A percentile compares a stretch with the other conserved stretches of the same genome.
Evolutionary conservation across 2,329 filamentous ascomycete genomes (phyloP).

Genomic region (Ceratocystis diversiconidia): DNA sequence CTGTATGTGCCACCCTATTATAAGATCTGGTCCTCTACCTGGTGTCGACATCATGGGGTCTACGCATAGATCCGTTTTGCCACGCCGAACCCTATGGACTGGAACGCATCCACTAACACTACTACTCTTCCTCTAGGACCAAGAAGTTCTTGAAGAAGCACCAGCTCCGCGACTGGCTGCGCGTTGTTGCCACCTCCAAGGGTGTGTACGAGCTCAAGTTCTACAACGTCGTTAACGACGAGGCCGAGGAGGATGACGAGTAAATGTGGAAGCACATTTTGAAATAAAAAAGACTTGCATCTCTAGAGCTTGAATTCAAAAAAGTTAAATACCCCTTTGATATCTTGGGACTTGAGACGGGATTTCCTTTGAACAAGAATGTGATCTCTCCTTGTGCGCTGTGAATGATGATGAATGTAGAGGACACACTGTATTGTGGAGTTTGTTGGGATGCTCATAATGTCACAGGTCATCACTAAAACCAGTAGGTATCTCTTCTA

Average conservation of each 20-base stretch:
- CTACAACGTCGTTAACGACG: slow-evolving; percentile 99
- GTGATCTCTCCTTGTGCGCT: neutral
- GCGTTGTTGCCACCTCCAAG: slow-evolving; percentile 93
- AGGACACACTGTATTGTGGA: neutral
- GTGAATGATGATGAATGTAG: too few relatives aligned
- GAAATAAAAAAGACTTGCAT: slow-evolving; percentile 11
- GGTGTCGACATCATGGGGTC: too few relatives aligned
- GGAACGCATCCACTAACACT: neutral
- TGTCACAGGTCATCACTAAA: neutral
- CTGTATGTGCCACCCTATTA: slow-evolving; percentile 48
- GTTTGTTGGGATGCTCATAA: neutral
- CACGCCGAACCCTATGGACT: neutral
- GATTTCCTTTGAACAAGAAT: too few relatives aligned
- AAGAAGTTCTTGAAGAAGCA: slow-evolving; percentile 99
- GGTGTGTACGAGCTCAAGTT: slow-evolving; percentile 99
- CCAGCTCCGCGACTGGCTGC: slow-evolving; percentile 99
- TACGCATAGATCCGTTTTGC: neutral
- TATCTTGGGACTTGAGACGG: neutral
- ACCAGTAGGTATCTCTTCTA: too few relatives aligned
- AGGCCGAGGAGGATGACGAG: slow-evolving; percentile 95
- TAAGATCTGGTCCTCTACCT: slow-evolving; percentile 20
- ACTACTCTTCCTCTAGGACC: slow-evolving; percentile 45
- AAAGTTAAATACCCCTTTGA: slow-evolving; percentile 17
- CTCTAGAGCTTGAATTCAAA: slow-evolving; percentile 13
- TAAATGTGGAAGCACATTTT: slow-evolving; percentile 39